These are phyloP conservation scores for Leishmania aethiopica DNA, from an alignment of 208 protist species.

Conservation along the genomic window DNA sequence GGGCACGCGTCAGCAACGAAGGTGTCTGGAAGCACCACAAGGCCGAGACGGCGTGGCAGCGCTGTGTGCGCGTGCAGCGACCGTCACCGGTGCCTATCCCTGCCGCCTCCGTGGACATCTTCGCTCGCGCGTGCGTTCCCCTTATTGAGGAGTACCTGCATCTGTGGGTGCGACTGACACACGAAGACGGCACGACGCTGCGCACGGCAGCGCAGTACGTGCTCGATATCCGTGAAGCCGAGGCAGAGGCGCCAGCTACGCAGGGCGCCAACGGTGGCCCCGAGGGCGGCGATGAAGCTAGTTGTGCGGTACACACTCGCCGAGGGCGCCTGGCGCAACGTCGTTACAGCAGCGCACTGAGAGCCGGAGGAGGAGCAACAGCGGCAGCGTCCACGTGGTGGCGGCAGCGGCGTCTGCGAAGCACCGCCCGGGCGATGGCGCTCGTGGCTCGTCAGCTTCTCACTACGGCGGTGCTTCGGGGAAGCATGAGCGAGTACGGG, in stretches of 20 bases:
- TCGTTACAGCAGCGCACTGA: not conserved
- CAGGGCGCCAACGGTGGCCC: not conserved
- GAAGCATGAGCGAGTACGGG: slow-evolving; percentile 30
- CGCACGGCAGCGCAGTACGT: slow-evolving; percentile 12
- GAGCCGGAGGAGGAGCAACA: not conserved
- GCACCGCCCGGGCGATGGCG: not conserved
- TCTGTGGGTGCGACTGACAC: slow-evolving; percentile 24
- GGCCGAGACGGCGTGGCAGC: not conserved
- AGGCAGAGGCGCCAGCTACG: not conserved
- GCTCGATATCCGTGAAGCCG: not conserved
- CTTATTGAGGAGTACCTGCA: slow-evolving; percentile 22
- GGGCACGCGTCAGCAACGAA: not conserved
- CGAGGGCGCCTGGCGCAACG: not conserved
- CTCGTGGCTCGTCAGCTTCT: slow-evolving; percentile 16
- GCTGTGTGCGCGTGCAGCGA: not conserved
- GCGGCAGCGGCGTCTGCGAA: slow-evolving; percentile 4
- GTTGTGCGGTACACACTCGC: not conserved
- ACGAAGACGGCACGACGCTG: slow-evolving; percentile 11
- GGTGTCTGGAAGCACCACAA: not conserved
- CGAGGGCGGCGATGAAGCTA: not conserved
- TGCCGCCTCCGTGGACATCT: slow-evolving; percentile 8
- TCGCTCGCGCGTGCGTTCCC: slow-evolving; percentile 18
- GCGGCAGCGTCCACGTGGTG: not conserved
- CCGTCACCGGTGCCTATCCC: not conserved
- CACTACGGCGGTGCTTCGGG: slow-evolving; percentile 23